Conservation (phyloP, 2,329 filamentous ascomycete species). For the Colletotrichum chrysophilum region DNA sequence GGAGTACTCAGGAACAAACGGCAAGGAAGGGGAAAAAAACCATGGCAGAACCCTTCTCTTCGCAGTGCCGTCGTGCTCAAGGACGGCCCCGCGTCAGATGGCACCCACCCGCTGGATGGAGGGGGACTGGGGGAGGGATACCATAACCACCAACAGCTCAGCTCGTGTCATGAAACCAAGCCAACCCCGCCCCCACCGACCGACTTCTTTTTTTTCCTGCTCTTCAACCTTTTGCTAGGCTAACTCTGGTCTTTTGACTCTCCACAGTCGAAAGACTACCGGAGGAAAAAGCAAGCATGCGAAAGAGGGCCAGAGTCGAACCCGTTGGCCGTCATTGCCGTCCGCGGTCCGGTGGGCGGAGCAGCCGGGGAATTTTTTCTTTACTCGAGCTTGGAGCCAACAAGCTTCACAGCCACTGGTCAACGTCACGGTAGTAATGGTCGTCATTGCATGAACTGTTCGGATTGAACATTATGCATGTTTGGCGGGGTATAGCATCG, state of each 20-base stretch:
- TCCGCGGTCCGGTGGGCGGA: neutral
- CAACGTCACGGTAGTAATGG: neutral
- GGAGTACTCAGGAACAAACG: neutral
- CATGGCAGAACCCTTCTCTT: neutral
- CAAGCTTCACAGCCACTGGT: neutral
- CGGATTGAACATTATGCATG: conserved; percentile 1
- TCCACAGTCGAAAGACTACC: neutral
- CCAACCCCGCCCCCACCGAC: conserved; percentile 4
- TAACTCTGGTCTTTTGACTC: neutral
- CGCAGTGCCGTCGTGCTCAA: neutral
- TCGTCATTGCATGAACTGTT: neutral
- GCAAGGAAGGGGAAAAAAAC: neutral
- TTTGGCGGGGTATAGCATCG: neutral
- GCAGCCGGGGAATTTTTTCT: neutral
- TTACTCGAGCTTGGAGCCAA: neutral
- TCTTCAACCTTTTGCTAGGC: neutral
- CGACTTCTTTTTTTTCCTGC: neutral
- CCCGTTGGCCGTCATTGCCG: neutral
- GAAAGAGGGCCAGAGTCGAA: neutral
- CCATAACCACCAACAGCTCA: neutral
- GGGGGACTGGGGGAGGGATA: neutral
- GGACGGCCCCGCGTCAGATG: neutral
- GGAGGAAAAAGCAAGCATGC: neutral
- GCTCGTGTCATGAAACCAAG: conserved; percentile 10
- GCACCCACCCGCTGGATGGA: neutral